Conservation (phyloP, 176 grass and related monocot genomes). For the Avena atlantica region DNA sequence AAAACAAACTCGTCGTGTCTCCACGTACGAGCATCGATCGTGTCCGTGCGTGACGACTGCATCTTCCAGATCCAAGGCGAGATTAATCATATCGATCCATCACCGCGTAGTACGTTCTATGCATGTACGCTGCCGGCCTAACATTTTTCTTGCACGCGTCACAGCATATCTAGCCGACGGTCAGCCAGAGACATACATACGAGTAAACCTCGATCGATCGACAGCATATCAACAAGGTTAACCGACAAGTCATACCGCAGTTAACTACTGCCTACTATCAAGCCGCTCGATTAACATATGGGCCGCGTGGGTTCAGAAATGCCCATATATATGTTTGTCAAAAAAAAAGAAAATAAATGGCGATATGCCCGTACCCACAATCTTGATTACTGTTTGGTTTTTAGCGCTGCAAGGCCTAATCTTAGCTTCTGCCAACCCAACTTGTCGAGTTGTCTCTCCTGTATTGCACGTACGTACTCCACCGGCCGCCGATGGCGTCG, state of each 20-base stretch:
- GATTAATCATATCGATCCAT: neutral
- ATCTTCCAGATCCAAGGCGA: neutral
- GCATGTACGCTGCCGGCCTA: neutral
- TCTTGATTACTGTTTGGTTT: neutral
- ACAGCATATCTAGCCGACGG: neutral
- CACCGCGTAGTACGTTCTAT: neutral
- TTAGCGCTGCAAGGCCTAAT: neutral
- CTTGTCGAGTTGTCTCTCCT: neutral
- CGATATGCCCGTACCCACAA: neutral
- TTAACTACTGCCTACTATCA: neutral
- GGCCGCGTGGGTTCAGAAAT: neutral
- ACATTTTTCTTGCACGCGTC: neutral
- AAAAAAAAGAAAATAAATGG: neutral
- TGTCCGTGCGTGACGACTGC: neutral
- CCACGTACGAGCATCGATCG: neutral
- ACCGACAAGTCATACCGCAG: neutral
- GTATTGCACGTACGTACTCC: neutral
- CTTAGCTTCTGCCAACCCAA: neutral
- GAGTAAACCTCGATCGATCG: neutral
- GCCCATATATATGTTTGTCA: neutral
- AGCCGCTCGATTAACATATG: neutral
- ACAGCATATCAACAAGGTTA: neutral
- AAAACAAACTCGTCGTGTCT: slow-evolving; percentile 17
- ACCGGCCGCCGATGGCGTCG: neutral
- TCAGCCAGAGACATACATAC: too few relatives aligned